Percentiles rank a stretch among this genome's conserved stretches.
These are phyloP conservation scores for Candida sanyaensis DNA, from an alignment of 1,139 yeast species.

Conservation along the genomic window DNA sequence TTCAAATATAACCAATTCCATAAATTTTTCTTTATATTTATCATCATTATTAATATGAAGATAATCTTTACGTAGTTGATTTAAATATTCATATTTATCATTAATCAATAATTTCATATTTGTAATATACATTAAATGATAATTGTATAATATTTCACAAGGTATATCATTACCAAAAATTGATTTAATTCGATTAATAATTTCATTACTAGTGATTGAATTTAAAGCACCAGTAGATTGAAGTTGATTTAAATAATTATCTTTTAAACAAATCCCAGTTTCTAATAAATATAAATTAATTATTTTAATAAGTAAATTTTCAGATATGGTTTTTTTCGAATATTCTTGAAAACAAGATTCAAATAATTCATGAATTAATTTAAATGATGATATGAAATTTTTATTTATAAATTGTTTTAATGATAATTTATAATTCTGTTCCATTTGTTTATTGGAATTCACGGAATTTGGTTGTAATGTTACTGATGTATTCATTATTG, in stretches of 20 bases:
- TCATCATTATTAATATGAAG: slow-evolving; percentile 17
- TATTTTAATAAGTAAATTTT: slow-evolving; percentile 33
- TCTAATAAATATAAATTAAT: slow-evolving; percentile 39
- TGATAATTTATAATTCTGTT: slow-evolving; percentile 36
- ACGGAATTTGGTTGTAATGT: slow-evolving; percentile 5
- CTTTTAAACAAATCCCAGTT: slow-evolving; percentile 31
- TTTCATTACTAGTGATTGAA: slow-evolving; percentile 24
- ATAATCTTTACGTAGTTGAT: slow-evolving; percentile 14
- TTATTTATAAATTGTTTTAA: slow-evolving; percentile 43
- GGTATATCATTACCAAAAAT: slow-evolving; percentile 26
- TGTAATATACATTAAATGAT: slow-evolving; percentile 29
- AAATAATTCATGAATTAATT: slow-evolving; percentile 27
- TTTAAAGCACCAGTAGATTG: slow-evolving; percentile 19
- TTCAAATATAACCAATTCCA: slow-evolving; percentile 38
- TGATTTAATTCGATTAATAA: slow-evolving; percentile 15
- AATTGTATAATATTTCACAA: slow-evolving; percentile 34
- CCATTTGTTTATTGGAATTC: slow-evolving; percentile 19
- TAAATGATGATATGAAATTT: slow-evolving; percentile 36
- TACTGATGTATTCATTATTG: slow-evolving; percentile 12
- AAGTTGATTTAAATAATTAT: slow-evolving; percentile 16
- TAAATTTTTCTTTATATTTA: slow-evolving; percentile 23
- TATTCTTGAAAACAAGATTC: slow-evolving; percentile 23
- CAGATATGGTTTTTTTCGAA: slow-evolving; percentile 27
- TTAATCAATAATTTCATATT: slow-evolving; percentile 18
- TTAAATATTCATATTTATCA: slow-evolving; percentile 16